phyloP scores from a whole-genome alignment of 2,329 filamentous ascomycete genomes.

The Thermoascus crustaceus region DNA sequence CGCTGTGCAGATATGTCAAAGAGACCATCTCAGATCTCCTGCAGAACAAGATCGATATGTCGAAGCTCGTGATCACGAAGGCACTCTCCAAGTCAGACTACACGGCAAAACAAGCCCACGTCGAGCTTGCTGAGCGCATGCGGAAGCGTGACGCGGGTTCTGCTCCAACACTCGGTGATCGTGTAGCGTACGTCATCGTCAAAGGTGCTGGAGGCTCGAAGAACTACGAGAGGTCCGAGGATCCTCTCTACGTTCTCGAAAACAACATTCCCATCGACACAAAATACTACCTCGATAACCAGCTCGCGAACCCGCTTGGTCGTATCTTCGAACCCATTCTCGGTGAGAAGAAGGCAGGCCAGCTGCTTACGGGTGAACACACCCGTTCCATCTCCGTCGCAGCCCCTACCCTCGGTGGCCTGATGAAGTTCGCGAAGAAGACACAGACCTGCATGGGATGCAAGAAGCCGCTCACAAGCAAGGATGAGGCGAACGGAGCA shows the following conservation, averaged over 20 bases:
- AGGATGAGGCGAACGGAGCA: conserved; percentile 72
- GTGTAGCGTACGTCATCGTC: conserved; percentile 96
- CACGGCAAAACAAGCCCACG: conserved; percentile 86
- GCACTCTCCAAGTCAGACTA: conserved; percentile 88
- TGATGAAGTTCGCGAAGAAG: conserved; percentile 99
- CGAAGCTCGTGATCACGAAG: conserved; percentile 97
- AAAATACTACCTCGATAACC: conserved; percentile 97
- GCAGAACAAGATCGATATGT: conserved; percentile 98
- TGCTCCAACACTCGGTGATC: conserved; percentile 84
- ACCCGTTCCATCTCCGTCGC: conserved; percentile 91
- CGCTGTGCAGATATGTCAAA: conserved; percentile 70
- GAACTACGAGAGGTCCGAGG: conserved; percentile 95
- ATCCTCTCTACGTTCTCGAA: conserved; percentile 93
- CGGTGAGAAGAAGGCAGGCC: conserved; percentile 81
- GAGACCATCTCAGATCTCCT: conserved; percentile 88
- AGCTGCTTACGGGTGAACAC: conserved; percentile 83
- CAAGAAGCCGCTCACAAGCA: conserved; percentile 84
- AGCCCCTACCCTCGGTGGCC: conserved; percentile 78
- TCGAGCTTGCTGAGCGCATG: conserved; percentile 93
- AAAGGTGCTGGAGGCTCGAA: conserved; percentile 82
- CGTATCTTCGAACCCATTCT: conserved; percentile 98
- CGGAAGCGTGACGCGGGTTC: conserved; percentile 93
- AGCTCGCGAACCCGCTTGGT: conserved; percentile 85
- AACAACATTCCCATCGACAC: conserved; percentile 98
- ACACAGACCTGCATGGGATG: conserved; percentile 98